Conservation (phyloP, 441 rosid genomes). For the Mallotus japonicus region DNA sequence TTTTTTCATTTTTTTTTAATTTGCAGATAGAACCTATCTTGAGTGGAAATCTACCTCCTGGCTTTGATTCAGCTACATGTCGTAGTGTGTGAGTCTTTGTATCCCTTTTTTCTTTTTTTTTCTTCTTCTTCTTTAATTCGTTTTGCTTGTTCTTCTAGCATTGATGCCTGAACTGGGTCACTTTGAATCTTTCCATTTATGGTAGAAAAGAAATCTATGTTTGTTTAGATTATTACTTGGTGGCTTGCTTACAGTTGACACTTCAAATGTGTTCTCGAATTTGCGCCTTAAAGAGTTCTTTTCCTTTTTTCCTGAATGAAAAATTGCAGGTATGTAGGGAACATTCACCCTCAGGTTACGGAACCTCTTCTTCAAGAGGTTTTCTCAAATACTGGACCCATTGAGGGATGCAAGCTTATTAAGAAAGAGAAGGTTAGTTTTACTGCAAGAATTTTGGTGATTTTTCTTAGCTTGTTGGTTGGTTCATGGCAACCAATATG, state of each 20-base stretch:
- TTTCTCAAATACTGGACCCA: constrained; percentile 53
- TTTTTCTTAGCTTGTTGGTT: neutral
- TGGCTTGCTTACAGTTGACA: neutral
- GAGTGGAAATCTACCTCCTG: constrained; percentile 96
- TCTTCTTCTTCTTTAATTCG: neutral
- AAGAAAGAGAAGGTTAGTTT: constrained; percentile 58
- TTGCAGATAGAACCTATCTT: constrained; percentile 95
- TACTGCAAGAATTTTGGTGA: neutral
- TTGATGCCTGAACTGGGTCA: neutral
- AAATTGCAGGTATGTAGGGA: constrained; percentile 55
- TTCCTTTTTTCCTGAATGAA: neutral
- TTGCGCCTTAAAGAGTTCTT: neutral
- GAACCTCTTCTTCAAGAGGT: constrained; percentile 63
- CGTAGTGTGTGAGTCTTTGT: constrained; percentile 90
- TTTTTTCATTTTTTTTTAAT: constrained; percentile 28
- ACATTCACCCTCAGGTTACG: constrained; percentile 63
- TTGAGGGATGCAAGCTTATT: constrained; percentile 63
- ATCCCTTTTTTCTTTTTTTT: constrained; percentile 7
- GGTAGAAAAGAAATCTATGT: neutral
- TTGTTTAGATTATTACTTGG: neutral
- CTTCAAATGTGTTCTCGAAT: neutral
- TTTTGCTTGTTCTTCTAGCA: neutral
- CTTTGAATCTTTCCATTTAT: neutral
- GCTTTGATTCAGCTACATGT: constrained; percentile 85
- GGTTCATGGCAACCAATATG: neutral